Conservation (phyloP, 768 basidiomycete genomes). For the Zangia roseola region DNA sequence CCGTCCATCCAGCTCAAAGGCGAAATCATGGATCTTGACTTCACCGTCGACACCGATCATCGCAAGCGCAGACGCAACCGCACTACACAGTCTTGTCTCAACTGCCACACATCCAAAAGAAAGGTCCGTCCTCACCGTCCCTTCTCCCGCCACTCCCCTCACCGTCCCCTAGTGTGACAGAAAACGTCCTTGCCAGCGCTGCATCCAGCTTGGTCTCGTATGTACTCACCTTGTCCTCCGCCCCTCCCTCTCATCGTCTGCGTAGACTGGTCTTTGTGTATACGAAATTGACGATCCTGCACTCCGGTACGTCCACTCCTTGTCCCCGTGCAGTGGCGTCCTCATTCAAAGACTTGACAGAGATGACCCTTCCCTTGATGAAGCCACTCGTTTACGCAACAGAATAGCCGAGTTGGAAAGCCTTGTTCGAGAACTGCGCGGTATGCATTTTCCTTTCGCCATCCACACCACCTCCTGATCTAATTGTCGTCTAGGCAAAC, state of each 20-base stretch:
- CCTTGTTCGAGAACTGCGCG: conserved; percentile 84
- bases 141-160: conserved; percentile 3
- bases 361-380: conserved; percentile 86
- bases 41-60: conserved; percentile 68
- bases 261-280: conserved; percentile 87
- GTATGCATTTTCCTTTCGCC: conserved; percentile 37
- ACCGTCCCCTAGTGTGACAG: conserved; percentile 64
- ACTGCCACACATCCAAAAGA: conserved; percentile 92
- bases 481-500: conserved; percentile 56
- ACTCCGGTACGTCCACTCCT: conserved; percentile 48
- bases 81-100: conserved; percentile 83
- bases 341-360: conserved; percentile 35
- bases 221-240: conserved; percentile 8
- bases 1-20: conserved; percentile 64
- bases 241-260: conserved; percentile 7
- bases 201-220: conserved; percentile 87
- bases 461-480: conserved; percentile 8
- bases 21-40: conserved; percentile 77
- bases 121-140: conserved; percentile 52
- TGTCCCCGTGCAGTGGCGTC: neutral
- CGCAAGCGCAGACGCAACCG: conserved; percentile 87
- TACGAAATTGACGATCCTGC: conserved; percentile 93
- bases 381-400: conserved; percentile 80
- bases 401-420: conserved; percentile 92
- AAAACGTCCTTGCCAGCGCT: conserved; percentile 87